Evolutionary conservation across 768 basidiomycete species (phyloP).

Genomic region (Psilocybe cyanescens): DNA sequence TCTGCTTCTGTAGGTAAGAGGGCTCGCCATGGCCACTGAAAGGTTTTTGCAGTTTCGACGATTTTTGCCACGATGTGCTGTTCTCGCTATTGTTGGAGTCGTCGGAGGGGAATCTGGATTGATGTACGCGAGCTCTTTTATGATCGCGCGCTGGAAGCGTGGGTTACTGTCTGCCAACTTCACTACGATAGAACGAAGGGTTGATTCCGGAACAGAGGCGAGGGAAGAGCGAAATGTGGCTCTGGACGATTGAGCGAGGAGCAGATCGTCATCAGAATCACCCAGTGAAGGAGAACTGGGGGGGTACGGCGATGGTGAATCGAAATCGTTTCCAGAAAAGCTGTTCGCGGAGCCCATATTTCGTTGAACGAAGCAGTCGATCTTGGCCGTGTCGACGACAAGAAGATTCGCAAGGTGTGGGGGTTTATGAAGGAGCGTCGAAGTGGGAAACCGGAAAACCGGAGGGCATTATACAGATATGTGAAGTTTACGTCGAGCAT

Average conservation of each 20-base stretch:
- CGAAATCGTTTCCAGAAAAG: conserved; percentile 19
- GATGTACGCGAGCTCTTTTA: conserved; percentile 34
- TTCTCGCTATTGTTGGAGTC: conserved; percentile 17
- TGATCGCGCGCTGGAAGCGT: conserved; percentile 40
- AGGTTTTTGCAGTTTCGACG: conserved; percentile 19
- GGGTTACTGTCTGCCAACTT: conserved; percentile 39
- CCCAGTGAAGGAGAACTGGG: conserved; percentile 29
- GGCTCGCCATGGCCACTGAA: conserved; percentile 5
- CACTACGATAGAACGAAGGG: conserved; percentile 42
- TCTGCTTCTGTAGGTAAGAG: not conserved
- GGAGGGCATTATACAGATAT: not conserved
- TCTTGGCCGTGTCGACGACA: too few relatives aligned
- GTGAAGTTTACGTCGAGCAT: not conserved
- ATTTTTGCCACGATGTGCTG: conserved; percentile 11
- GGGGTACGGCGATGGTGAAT: conserved; percentile 28
- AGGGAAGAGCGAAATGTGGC: conserved; percentile 37
- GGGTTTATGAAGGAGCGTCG: not conserved
- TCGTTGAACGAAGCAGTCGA: not conserved
- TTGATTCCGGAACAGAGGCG: conserved; percentile 36
- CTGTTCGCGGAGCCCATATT: not conserved
- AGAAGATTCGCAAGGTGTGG: too few relatives aligned
- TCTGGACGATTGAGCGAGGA: conserved; percentile 11
- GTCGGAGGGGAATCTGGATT: conserved; percentile 17
- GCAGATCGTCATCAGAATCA: conserved; percentile 24
- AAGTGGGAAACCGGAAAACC: not conserved